Base-by-base conservation (phyloP, 1,284 basidiomycete genomes). In the Ustilago esculenta region DNA sequence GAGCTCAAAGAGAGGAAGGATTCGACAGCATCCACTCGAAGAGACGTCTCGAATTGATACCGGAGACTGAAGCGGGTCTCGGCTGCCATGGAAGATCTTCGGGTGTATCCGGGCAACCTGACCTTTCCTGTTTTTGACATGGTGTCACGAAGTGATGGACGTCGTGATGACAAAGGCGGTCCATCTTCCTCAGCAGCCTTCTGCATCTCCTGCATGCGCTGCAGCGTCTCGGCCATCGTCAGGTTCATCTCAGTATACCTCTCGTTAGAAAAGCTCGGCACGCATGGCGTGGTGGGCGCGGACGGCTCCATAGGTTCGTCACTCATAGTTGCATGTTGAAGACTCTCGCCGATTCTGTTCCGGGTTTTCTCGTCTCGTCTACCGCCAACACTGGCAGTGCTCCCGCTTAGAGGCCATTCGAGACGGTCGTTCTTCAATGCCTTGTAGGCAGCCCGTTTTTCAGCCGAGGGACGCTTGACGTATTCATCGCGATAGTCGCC, bases 391-490 rank as follows among this genome's bases (percentile, higher is more conserved):
- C 35, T 41, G 12, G 24, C 10, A 1, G 27, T 20, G 9, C 24
- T 48, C 3, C 46, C 64, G 41, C 44, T 64, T 27, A 77, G 33
- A 1, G 68, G 59, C 72, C 72, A 76, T 49, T 76, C 70, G 12
- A 76, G 65, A 18, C 43, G 41, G 41, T 76, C 73, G 30, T 32
- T 48, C 39, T 33, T 52, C 17, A 76, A 53, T 20, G 73, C 73
- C 43, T 75, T 77, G 58, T 75, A 78, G 18, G 70, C 75, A 17
- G 56, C 53, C 8, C 68, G 50, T 39, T 73, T 66, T 21, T 73
- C 70, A 17, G 52, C 53, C 1, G 61, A 46, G 5, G 63, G 48
- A 15, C 76, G 46, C 42, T 58, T 65, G 41, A 76, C 66, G 37
- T 71, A 75, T 15, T 67, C 55, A 41, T 78, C 76, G 17, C 37